These are phyloP conservation scores for Scorias spongiosa DNA, from an alignment of 2,329 filamentous ascomycete species.

Conservation along the genomic window DNA sequence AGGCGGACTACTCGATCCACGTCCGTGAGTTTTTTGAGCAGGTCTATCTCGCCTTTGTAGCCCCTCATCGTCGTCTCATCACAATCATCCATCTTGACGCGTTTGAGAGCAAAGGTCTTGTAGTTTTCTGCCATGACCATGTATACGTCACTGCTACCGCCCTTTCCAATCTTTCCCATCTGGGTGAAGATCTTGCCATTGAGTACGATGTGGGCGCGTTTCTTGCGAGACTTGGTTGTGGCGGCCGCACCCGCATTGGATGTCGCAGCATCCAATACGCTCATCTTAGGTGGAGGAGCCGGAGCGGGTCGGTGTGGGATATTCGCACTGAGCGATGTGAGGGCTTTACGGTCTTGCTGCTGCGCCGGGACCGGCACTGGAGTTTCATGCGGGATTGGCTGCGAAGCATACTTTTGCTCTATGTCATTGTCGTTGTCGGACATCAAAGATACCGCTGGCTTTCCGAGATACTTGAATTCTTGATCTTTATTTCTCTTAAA, in stretches of 20 bases:
- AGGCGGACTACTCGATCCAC: slow-evolving; percentile 84
- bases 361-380: slow-evolving; percentile 17
- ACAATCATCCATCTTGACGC: slow-evolving; percentile 77
- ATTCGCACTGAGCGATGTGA: slow-evolving; percentile 43
- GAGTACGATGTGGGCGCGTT: slow-evolving; percentile 68
- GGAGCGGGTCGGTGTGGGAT: slow-evolving; percentile 68
- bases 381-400: slow-evolving; percentile 18
- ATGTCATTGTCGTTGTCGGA: slow-evolving; percentile 24
- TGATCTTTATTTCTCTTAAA: slow-evolving; percentile 48
- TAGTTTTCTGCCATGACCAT: slow-evolving; percentile 94
- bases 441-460: slow-evolving; percentile 38
- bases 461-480: slow-evolving; percentile 40
- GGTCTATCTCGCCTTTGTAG: slow-evolving; percentile 89
- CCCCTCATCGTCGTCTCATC: slow-evolving; percentile 72
- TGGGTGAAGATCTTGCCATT: slow-evolving; percentile 86
- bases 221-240: slow-evolving; percentile 58
- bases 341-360: slow-evolving; percentile 26
- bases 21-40: slow-evolving; percentile 65
- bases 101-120: slow-evolving; percentile 86
- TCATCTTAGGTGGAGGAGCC: slow-evolving; percentile 85
- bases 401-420: slow-evolving; percentile 23
- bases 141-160: slow-evolving; percentile 88
- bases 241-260: slow-evolving; percentile 59
- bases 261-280: slow-evolving; percentile 80
- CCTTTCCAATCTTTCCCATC: slow-evolving; percentile 78